Conservation (phyloP, 495 filamentous ascomycete species). For the Aspergillus heteromorphus region DNA sequence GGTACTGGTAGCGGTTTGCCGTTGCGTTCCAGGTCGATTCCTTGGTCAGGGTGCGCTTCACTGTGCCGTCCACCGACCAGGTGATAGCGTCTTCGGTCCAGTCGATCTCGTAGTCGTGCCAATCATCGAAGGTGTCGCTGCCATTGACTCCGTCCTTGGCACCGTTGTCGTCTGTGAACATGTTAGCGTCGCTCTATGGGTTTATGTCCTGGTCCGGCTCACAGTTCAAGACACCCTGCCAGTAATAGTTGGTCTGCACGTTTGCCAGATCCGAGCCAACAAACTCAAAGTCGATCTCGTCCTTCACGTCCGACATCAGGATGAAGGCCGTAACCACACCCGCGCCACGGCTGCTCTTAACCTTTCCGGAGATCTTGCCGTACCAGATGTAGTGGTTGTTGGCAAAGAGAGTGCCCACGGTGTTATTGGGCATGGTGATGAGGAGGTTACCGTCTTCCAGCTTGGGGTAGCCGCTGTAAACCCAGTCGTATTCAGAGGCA, state of each 20-base stretch:
- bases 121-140: slow-evolving; percentile 67
- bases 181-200: background rate
- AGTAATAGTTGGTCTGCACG: slow-evolving; percentile 95
- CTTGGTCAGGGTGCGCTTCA: slow-evolving; percentile 67
- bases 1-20: slow-evolving; percentile 76
- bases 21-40: slow-evolving; percentile 80
- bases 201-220: slow-evolving; percentile 37
- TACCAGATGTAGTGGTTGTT: slow-evolving; percentile 96
- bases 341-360: slow-evolving; percentile 78
- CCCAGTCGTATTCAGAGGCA: slow-evolving; percentile 73
- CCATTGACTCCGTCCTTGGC: slow-evolving; percentile 61
- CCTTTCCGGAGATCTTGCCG: slow-evolving; percentile 76
- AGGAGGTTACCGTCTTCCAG: slow-evolving; percentile 56
- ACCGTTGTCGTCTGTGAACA: slow-evolving; percentile 59
- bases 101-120: slow-evolving; percentile 87
- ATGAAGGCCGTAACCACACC: slow-evolving; percentile 98
- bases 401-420: slow-evolving; percentile 77
- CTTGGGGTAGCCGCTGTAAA: slow-evolving; percentile 70
- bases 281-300: slow-evolving; percentile 97
- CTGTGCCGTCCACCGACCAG: slow-evolving; percentile 79
- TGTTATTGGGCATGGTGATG: slow-evolving; percentile 82
- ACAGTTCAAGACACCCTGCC: slow-evolving; percentile 91
- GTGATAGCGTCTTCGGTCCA: slow-evolving; percentile 82
- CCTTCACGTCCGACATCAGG: slow-evolving; percentile 87
- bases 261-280: slow-evolving; percentile 71